These are phyloP conservation scores for Psilocybe sp. DNA, from an alignment of 768 basidiomycete species.

Conservation along the genomic window DNA sequence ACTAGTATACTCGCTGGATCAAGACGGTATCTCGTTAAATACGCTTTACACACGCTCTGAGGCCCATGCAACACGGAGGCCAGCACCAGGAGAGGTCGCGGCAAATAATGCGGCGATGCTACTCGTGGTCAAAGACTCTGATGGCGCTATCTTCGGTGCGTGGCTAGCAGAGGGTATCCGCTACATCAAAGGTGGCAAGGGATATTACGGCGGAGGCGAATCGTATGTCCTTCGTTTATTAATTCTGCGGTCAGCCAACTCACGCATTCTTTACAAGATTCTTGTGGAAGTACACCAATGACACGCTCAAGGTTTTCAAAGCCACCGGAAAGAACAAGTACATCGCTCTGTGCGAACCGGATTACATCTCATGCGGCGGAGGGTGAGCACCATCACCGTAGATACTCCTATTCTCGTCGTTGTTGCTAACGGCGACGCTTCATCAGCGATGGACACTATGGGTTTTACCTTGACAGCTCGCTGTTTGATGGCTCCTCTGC, in stretches of 20 bases:
- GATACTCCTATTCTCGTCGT: background rate
- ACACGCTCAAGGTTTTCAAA: slow-evolving; percentile 58
- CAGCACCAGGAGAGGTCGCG: slow-evolving; percentile 23
- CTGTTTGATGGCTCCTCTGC: slow-evolving; percentile 85
- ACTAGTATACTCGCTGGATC: slow-evolving; percentile 87
- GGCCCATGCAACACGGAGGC: slow-evolving; percentile 26
- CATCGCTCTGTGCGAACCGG: slow-evolving; percentile 79
- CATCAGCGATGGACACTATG: slow-evolving; percentile 79
- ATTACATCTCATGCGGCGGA: slow-evolving; percentile 86
- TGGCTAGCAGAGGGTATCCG: slow-evolving; percentile 77
- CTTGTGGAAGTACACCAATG: slow-evolving; percentile 63
- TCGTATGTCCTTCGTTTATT: slow-evolving; percentile 46
- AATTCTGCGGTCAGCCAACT: background rate
- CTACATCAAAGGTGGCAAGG: slow-evolving; percentile 54
- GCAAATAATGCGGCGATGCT: slow-evolving; percentile 42
- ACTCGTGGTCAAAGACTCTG: slow-evolving; percentile 62
- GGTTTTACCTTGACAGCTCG: slow-evolving; percentile 81
- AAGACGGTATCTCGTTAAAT: slow-evolving; percentile 89
- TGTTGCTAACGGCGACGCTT: background rate
- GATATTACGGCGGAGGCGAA: slow-evolving; percentile 88
- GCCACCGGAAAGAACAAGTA: slow-evolving; percentile 93
- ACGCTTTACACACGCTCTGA: slow-evolving; percentile 78
- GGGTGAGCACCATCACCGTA: slow-evolving; percentile 54
- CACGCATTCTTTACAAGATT: slow-evolving; percentile 46
- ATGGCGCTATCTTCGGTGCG: slow-evolving; percentile 71